These are phyloP conservation scores for Serendipita vermifera DNA, from an alignment of 768 basidiomycete genomes.

Conservation along the genomic window DNA sequence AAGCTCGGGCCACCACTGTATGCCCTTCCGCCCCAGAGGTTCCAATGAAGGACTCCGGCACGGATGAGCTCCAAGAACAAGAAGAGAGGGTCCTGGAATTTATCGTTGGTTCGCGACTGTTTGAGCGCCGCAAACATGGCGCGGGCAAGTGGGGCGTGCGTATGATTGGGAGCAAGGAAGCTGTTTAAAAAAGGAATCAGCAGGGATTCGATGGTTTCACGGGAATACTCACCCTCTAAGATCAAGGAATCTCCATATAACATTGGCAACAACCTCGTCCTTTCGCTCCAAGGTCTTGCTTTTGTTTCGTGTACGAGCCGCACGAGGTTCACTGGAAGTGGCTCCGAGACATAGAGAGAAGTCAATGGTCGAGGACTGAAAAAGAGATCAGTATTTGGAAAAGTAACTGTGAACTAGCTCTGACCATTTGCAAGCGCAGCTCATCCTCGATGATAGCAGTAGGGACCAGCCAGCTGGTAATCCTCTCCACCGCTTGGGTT, in stretches of 20 bases:
- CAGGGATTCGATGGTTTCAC: too few species aligned
- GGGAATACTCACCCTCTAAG: slow-evolving; percentile 64
- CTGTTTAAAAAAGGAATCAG: slow-evolving; percentile 31
- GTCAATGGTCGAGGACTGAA: slow-evolving; percentile 92
- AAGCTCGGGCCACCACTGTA: slow-evolving; percentile 95
- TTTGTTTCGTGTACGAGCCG: slow-evolving; percentile 67
- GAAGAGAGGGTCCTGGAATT: slow-evolving; percentile 95
- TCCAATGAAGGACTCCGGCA: slow-evolving; percentile 94
- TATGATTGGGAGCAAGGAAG: slow-evolving; percentile 79
- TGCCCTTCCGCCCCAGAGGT: slow-evolving; percentile 73
- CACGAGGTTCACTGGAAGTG: slow-evolving; percentile 66
- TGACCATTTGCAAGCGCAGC: slow-evolving; percentile 87
- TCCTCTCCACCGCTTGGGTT: slow-evolving; percentile 74
- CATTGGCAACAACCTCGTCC: slow-evolving; percentile 96
- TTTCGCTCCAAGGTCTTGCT: slow-evolving; percentile 70
- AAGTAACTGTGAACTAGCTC: slow-evolving; percentile 24
- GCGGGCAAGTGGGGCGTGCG: slow-evolving; percentile 77
- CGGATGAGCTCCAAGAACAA: slow-evolving; percentile 89
- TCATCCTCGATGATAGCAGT: slow-evolving; percentile 84
- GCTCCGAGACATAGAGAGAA: slow-evolving; percentile 90
- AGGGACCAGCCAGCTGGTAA: slow-evolving; percentile 80
- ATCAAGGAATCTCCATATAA: slow-evolving; percentile 96
- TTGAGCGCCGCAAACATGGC: slow-evolving; percentile 80
- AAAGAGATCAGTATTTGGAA: slow-evolving; percentile 15
- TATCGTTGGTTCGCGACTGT: slow-evolving; percentile 78